Evolutionary conservation across 176 grass and related monocot species (phyloP).

Genomic region (Phoenix dactylifera): DNA sequence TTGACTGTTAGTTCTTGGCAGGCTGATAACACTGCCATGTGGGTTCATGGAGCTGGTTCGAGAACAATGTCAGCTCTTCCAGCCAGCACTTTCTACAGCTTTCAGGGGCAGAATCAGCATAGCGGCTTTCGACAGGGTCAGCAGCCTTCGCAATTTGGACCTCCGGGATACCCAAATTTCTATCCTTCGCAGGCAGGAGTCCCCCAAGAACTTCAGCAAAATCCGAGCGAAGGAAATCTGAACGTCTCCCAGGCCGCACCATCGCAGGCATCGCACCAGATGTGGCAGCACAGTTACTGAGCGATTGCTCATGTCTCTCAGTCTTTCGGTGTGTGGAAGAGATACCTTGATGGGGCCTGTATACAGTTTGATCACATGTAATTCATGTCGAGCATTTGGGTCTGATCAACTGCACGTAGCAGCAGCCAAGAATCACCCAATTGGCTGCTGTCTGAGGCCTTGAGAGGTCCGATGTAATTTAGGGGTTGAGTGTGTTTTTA

Average conservation of each 20-base stretch:
- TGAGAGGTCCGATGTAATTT: conserved; percentile 5
- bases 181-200: conserved; percentile 45
- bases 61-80: conserved; percentile 61
- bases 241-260: conserved; percentile 33
- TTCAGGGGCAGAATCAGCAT: conserved; percentile 73
- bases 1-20: conserved; percentile 13
- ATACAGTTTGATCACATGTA: not conserved
- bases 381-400: not conserved
- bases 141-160: conserved; percentile 59
- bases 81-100: conserved; percentile 58
- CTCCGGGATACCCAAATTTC: conserved; percentile 39
- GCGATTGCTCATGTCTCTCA: not conserved
- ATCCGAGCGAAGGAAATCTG: conserved; percentile 46
- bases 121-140: conserved; percentile 60
- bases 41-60: conserved; percentile 70
- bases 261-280: conserved; percentile 36
- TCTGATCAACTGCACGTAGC: conserved; percentile 1
- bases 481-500: conserved; percentile 14
- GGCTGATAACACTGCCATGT: conserved; percentile 81
- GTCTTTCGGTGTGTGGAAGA: not conserved
- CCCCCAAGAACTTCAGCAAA: conserved; percentile 61
- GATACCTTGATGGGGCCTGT: no score
- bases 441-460: not conserved
- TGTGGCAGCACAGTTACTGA: conserved; percentile 90
- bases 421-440: not conserved